Evolutionary conservation across 2,329 filamentous ascomycete species (phyloP), one percentile per base, ranked within the genome.

Genomic region (Neonectria hederae): DNA sequence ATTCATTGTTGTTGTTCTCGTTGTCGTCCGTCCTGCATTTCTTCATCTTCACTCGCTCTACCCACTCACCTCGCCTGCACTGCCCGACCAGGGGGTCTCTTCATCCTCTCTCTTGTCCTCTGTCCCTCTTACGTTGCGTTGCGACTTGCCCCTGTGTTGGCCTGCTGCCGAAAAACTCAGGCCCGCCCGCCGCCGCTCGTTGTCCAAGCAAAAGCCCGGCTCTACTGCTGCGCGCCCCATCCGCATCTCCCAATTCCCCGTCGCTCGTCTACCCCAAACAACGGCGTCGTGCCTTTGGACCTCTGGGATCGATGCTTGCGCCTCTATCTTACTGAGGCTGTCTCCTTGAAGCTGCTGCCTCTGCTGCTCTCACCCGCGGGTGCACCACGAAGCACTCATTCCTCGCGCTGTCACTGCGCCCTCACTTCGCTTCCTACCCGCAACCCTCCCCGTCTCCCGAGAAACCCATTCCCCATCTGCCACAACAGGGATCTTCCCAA

Each of bases 401-500:
- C 38, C 38, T 19, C 38, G 38, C n/a, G 38, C 38, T 17, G 38
- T 21, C 35, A 8, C 35, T 22, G 38, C 53, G 19, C 42, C 32
- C 28, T 54, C 57, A 43, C 24, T 62, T 64, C 58, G 59, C 63
- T 65, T 63, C 54, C 63, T 63, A 63, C 62, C 68, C 67, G 60
- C 65, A 65, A 54, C 70, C 64, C 56, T 28, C 17, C 32, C 51
- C 65, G 70, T 74, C 69, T 72, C 69, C 72, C 63, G 59, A 74
- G 72, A 71, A 69, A 74, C 72, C 65, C 62, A 63, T 62, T 65
- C 58, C 54, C 62, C 58, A 59, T 55, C 64, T 58, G 48, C 40
- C 30, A 54, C 53, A 65, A 61, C 72, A 74, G 72, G 72, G 72
- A 72, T 74, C 62, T 70, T 67, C 72, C 70, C 62, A 62, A 65